Evolutionary conservation across 225 moss, liverwort and hornwort species (phyloP).

Genomic region (Pseudisothecium myosuroides): DNA sequence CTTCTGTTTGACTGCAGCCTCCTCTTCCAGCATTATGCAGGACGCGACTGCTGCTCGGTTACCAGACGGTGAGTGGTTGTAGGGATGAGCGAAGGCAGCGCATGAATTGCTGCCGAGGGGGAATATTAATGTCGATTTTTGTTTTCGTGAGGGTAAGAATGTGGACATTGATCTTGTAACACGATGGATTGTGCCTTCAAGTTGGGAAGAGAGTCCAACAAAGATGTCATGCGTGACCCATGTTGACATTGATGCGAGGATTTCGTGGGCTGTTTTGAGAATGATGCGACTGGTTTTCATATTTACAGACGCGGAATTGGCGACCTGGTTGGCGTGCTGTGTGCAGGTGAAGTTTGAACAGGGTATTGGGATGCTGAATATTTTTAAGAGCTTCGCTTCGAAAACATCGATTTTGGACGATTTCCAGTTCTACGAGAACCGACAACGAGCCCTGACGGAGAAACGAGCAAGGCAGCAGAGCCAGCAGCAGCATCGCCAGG

Average conservation of each 20-base stretch:
- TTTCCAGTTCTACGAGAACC: slow-evolving; percentile 95
- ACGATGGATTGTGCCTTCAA: background rate
- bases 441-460: slow-evolving; percentile 93
- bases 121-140: background rate
- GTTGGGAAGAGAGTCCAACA: background rate
- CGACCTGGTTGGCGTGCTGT: background rate
- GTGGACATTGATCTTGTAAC: background rate
- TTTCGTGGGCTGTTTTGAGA: background rate
- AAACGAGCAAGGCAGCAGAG: slow-evolving; percentile 92
- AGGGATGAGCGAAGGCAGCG: background rate
- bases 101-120: background rate
- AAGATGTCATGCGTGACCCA: background rate
- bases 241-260: background rate
- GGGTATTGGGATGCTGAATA: slow-evolving; percentile 86
- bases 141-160: background rate
- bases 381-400: slow-evolving; percentile 76
- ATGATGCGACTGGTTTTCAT: background rate
- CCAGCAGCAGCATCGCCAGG: slow-evolving; percentile 90
- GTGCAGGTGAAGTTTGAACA: slow-evolving; percentile 88
- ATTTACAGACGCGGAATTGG: background rate
- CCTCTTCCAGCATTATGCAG: background rate
- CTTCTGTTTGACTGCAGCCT: background rate
- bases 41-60: background rate
- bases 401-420: slow-evolving; percentile 97
- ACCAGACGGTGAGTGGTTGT: background rate